Evolutionary conservation across 2,329 filamentous ascomycete species (phyloP), one percentile per base, ranked within the genome.

Genomic region (Fusarium sp.): DNA sequence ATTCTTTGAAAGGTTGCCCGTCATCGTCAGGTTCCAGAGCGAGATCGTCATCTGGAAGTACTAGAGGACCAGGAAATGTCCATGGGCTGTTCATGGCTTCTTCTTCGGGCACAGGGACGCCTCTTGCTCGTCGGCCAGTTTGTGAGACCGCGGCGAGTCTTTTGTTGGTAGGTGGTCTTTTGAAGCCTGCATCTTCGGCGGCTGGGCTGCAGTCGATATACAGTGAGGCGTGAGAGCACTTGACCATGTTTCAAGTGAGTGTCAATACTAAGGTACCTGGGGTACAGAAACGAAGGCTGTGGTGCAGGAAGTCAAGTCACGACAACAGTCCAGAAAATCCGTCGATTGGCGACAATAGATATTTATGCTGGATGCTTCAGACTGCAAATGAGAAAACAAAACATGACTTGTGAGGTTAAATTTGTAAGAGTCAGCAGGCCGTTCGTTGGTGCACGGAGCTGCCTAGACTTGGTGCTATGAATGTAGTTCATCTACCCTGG

Each of bases 41-140:
- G 2, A 91, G 79, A 20, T 87, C 85, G 70, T 91, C 88, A 4
- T 79, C 81, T 0, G 89, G 88, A 0, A 91, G 76, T 0, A 90
- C 78, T 8, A 91, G 72, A 0, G 88, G 87, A 0, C 79, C 85
- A 0, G 88, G 88, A 63, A 89, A 91, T 0, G 79, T 76, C 31
- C 59, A 69, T 0, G 58, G 52, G 20, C 78, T 67, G 11, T 60
- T 60, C 42, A 67, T 41, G 1, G 49, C 20, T 2, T 42, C 58
- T 7, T 72, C 58, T 3, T 65, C 52, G 5, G 69, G 57, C 2
- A 66, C 41, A 11, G 68, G 6, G 25, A 50, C 18, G 3, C 45
- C 42, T 11, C 65, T 67, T 4, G 67, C 66, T 8, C 73, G 67
- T 9, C 73, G 69, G 1, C 77, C 78, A 13, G 47, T 68, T 2